These are phyloP conservation scores for Amaranthus tricolor DNA, from an alignment of 179 eudicot genomes.

Conservation along the genomic window DNA sequence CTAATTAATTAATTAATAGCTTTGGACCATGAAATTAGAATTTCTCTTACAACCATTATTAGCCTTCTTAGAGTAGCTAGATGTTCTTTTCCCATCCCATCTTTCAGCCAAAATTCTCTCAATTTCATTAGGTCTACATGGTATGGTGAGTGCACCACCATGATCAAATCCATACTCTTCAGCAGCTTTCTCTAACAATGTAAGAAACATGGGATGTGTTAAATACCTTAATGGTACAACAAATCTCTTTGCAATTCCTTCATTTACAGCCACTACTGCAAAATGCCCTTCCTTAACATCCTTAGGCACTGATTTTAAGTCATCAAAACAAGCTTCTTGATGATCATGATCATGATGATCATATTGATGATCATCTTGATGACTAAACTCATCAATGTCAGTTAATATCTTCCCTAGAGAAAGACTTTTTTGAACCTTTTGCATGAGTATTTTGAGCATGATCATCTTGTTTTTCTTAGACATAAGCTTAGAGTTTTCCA, in stretches of 20 bases:
- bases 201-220: constrained; percentile 46
- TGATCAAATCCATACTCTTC: constrained; percentile 74
- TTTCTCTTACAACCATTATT: constrained; percentile 4
- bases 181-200: constrained; percentile 61
- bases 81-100: neutral
- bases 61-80: neutral
- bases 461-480: constrained; percentile 29
- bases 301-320: constrained; percentile 3
- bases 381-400: constrained; percentile 11
- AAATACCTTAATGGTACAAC: constrained; percentile 53
- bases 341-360: neutral
- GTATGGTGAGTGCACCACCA: constrained; percentile 58
- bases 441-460: constrained; percentile 33
- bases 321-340: neutral
- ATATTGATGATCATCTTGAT: neutral
- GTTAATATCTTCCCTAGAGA: constrained; percentile 22
- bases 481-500: constrained; percentile 20
- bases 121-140: constrained; percentile 56
- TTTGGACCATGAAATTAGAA: constrained; percentile 9
- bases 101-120: constrained; percentile 46
- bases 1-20: neutral
- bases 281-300: constrained; percentile 81
- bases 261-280: constrained; percentile 58
- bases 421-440: constrained; percentile 38
- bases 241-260: constrained; percentile 40